phyloP scores from a whole-genome alignment of 257 asterid species.

The Asclepias syriaca region DNA sequence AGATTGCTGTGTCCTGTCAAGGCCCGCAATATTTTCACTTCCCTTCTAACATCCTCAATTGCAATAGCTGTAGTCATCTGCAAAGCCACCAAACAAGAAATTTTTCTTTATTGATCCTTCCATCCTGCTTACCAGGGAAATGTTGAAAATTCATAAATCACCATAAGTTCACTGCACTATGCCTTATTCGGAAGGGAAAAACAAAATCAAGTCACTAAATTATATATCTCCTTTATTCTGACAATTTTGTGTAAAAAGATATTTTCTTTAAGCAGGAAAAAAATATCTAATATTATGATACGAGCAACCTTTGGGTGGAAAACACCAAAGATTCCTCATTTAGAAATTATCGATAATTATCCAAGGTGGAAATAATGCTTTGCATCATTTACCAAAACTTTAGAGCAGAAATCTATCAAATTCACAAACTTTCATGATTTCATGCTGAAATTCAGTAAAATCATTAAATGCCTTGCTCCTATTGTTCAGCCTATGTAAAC shows the following conservation, averaged over 20 bases:
- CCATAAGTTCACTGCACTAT: background rate
- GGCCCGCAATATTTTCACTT: conserved; percentile 56
- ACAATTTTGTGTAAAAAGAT: background rate
- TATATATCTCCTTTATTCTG: background rate
- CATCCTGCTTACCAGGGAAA: background rate
- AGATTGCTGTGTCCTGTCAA: conserved; percentile 54
- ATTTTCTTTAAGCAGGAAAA: background rate
- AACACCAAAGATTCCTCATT: background rate
- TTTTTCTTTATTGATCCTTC: background rate
- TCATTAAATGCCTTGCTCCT: background rate
- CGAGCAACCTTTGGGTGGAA: background rate
- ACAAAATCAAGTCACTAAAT: background rate
- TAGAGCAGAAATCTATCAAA: background rate
- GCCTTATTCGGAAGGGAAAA: background rate
- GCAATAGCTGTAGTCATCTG: conserved; percentile 67
- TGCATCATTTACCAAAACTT: background rate
- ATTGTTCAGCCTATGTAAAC: background rate
- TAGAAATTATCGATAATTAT: too few relatives aligned
- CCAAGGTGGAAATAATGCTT: too few relatives aligned
- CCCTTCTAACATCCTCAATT: conserved; percentile 65
- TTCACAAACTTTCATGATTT: background rate
- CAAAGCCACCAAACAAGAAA: conserved; percentile 15
- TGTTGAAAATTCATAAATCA: background rate
- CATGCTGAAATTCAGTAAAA: background rate
- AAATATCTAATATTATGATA: background rate